These are phyloP conservation scores for Epichloe gansuensis DNA, from an alignment of 2,329 filamentous ascomycete genomes.

Conservation along the genomic window DNA sequence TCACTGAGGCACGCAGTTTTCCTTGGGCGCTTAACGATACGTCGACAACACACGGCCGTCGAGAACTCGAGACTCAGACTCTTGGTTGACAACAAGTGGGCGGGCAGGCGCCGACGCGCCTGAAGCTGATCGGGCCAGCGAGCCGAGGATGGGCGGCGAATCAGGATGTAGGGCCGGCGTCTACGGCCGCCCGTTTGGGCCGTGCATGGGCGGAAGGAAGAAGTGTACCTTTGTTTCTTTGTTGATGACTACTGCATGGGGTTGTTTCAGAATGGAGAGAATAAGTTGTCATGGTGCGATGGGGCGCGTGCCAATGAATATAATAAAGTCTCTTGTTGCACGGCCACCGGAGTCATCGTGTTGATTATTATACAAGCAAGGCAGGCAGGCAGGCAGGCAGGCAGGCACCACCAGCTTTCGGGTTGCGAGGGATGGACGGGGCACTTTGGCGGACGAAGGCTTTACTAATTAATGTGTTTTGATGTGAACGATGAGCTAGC, in stretches of 20 bases:
- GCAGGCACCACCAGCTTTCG: too few relatives aligned
- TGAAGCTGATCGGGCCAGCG: not conserved
- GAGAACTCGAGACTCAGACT: not conserved
- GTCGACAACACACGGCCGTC: not conserved
- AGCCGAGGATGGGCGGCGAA: slow-evolving; percentile 1
- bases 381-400: too few relatives aligned
- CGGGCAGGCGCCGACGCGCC: not conserved
- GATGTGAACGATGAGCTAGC: too few relatives aligned
- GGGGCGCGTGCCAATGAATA: too few relatives aligned
- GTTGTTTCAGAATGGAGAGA: not conserved
- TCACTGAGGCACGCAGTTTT: not conserved
- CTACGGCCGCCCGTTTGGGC: not conserved
- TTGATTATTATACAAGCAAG: too few relatives aligned
- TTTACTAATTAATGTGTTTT: too few relatives aligned
- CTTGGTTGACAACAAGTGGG: not conserved
- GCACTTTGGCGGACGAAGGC: too few relatives aligned
- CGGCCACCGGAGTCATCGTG: too few relatives aligned
- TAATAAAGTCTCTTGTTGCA: too few relatives aligned
- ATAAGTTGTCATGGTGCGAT: too few relatives aligned
- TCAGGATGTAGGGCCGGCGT: not conserved
- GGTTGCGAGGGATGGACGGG: too few relatives aligned
- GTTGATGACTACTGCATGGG: not conserved
- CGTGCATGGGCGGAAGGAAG: not conserved
- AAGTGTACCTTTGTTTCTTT: not conserved
- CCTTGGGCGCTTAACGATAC: slow-evolving; percentile 1